phyloP scores from a whole-genome alignment of 2,329 filamentous ascomycete genomes.

The Thielaviopsis punctulata region DNA sequence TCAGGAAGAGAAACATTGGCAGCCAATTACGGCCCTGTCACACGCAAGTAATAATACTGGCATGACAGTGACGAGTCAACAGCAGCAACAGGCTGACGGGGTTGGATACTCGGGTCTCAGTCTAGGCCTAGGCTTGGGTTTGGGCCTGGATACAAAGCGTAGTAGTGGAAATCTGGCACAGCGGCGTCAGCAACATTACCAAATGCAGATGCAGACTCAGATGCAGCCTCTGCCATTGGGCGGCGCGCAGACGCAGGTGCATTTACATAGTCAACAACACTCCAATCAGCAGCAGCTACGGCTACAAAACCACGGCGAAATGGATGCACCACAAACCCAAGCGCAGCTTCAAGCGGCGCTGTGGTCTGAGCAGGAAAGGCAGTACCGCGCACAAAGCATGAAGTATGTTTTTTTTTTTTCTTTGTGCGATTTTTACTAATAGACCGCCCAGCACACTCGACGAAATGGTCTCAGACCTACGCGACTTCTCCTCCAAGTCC shows the following conservation, averaged over 20 bases:
- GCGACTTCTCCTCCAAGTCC: slow-evolving; percentile 41
- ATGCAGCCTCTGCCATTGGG: background rate
- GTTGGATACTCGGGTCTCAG: no score
- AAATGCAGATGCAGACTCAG: background rate
- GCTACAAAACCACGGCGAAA: background rate
- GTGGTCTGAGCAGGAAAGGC: slow-evolving; percentile 7
- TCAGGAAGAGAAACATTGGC: background rate
- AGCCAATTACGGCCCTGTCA: background rate
- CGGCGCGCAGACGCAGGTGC: background rate
- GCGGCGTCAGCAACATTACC: background rate
- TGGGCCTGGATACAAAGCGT: background rate
- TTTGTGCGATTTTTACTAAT: background rate
- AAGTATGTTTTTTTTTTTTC: slow-evolving; percentile 1
- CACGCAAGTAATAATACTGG: background rate
- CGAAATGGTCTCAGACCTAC: slow-evolving; percentile 22
- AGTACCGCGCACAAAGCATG: slow-evolving; percentile 5
- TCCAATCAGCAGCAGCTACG: background rate
- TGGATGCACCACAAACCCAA: background rate
- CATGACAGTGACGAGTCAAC: background rate
- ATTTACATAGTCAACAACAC: background rate
- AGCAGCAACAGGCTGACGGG: background rate
- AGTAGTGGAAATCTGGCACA: background rate
- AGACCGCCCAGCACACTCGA: slow-evolving; percentile 9
- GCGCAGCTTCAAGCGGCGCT: slow-evolving; percentile 4
- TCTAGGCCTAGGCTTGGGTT: background rate